Evolutionary conservation across 768 basidiomycete genomes (phyloP), one percentile per base, ranked within the genome.

Genomic region (Boletus vermiculosoides): DNA sequence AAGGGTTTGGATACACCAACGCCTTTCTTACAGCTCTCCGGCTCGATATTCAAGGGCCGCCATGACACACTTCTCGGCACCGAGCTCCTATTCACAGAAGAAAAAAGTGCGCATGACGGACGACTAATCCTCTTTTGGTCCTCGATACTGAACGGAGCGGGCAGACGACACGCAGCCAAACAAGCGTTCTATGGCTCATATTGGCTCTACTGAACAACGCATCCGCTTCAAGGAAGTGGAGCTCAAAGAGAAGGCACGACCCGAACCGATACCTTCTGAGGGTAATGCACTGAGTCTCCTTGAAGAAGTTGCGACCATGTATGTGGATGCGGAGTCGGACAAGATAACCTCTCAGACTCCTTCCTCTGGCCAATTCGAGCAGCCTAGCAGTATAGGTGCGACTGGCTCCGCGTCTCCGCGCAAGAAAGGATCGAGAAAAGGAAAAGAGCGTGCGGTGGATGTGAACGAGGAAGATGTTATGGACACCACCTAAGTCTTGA

Each of bases 1-100:
- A 61, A 89, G 91, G 90, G 90, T 1, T 69, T 92, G 23, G 89
- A 93, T 65, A 88, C 88, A 0, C 82, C 88, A 0, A 86, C 83
- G 0, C 90, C 91, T 0, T 90, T 84, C 61, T 70, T 93, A 22
- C 91, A 93, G 61, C 76, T 92, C 1, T 85, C 86, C 5, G 89
- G 90, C 2, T 86, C 87, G 1, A 77, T 90, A 20, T 78, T 92
- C 59, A 85, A 85, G 68, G 91, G 91, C 0, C 73, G 77, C 37
- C 84, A 91, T 57, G 83, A 88, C 54, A 66, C 76, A 18, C 76
- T 92, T 4, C 73, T 92, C 3, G 91, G 91, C 2, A 87, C 88
- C 0, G 90, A 93, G 64, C 71, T 93, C 25, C 65, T 92, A 20
- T 92, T 92, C 68, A 80, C 82, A 0, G 90, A 91, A 54, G 79